Conservation (phyloP, 1,284 basidiomycete species). For the Ganoderma lingzhi region DNA sequence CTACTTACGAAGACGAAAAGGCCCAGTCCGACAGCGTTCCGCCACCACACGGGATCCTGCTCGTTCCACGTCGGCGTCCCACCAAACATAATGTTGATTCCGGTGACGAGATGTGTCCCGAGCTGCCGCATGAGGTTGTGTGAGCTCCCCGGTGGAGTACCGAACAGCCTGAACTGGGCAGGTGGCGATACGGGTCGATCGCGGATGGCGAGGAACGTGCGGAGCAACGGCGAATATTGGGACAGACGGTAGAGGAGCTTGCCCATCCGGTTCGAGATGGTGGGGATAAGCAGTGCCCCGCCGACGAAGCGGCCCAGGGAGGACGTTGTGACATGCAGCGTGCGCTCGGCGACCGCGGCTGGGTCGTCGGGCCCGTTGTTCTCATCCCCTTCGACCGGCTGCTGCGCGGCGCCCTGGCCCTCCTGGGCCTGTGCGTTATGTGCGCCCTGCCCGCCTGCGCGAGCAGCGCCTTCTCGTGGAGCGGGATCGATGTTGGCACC, state of each 20-base stretch:
- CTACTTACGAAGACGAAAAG: slow-evolving; percentile 70
- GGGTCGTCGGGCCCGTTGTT: slow-evolving; percentile 38
- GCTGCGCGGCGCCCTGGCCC: slow-evolving; percentile 16
- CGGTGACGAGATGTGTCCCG: slow-evolving; percentile 44
- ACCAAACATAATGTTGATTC: slow-evolving; percentile 57
- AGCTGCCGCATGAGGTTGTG: slow-evolving; percentile 31
- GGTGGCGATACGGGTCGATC: slow-evolving; percentile 38
- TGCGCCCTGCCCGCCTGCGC: slow-evolving; percentile 9
- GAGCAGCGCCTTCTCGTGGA: not conserved
- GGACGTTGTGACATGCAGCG: slow-evolving; percentile 61
- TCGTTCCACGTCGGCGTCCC: slow-evolving; percentile 68
- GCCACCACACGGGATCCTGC: slow-evolving; percentile 82
- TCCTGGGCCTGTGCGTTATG: slow-evolving; percentile 9
- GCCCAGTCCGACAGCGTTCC: slow-evolving; percentile 74
- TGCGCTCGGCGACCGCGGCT: slow-evolving; percentile 59
- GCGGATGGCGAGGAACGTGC: slow-evolving; percentile 62
- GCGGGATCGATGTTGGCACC: slow-evolving; percentile 33
- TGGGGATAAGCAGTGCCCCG: slow-evolving; percentile 71
- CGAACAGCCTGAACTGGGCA: slow-evolving; percentile 27
- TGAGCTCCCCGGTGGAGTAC: slow-evolving; percentile 14
- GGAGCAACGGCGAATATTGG: slow-evolving; percentile 53
- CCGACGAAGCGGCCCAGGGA: slow-evolving; percentile 70
- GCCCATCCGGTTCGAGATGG: slow-evolving; percentile 72
- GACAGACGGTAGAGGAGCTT: slow-evolving; percentile 63
- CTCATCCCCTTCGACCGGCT: slow-evolving; percentile 29